Conservation (phyloP, 441 rosid species). For the Populus hybrid region DNA sequence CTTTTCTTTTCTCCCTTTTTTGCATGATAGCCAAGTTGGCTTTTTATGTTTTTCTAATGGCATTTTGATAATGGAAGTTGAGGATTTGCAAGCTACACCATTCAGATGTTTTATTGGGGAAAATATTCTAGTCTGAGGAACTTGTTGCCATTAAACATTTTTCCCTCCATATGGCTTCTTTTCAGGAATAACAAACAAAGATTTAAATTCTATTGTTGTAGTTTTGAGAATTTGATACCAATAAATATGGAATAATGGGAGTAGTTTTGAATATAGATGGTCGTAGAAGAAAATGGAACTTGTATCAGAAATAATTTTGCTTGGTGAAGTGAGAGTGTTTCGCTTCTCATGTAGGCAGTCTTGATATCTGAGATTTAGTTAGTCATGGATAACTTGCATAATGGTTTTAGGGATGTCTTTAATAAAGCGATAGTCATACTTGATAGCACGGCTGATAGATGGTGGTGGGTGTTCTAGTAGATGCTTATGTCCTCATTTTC, state of each 20-base stretch:
- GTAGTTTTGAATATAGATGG: neutral
- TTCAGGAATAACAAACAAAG: neutral
- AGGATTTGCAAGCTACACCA: neutral
- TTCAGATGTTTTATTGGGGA: neutral
- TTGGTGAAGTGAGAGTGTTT: neutral
- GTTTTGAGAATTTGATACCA: neutral
- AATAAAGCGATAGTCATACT: neutral
- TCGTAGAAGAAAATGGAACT: neutral
- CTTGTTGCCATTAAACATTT: neutral
- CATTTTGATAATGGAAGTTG: neutral
- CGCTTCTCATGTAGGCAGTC: neutral
- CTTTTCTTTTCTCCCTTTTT: neutral
- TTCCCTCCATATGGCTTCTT: neutral
- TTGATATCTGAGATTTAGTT: neutral
- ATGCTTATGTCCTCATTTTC: neutral
- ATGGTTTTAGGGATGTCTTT: neutral
- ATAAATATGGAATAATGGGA: neutral
- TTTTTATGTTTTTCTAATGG: neutral
- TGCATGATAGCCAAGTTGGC: neutral
- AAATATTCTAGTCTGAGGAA: neutral
- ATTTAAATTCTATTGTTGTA: too few relatives aligned
- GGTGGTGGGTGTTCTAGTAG: neutral
- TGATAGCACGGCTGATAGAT: neutral
- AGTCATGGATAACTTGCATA: neutral
- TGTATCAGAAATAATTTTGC: neutral